These are phyloP conservation scores for Apiotrichum gracile DNA, from an alignment of 1,284 basidiomycete species.

Conservation along the genomic window DNA sequence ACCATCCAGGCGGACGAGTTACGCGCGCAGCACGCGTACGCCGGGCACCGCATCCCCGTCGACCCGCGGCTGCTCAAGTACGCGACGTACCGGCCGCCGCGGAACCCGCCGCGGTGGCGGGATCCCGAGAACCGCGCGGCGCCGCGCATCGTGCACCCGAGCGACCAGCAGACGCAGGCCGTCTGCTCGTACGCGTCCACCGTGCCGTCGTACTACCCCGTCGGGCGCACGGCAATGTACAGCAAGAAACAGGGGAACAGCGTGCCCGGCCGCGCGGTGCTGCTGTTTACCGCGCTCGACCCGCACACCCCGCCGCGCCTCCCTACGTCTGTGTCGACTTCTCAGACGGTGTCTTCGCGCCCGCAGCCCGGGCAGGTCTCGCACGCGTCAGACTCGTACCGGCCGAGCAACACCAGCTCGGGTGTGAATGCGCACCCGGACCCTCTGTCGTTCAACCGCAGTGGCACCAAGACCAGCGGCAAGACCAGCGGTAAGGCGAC, in stretches of 20 bases:
- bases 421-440: background rate
- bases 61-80: background rate
- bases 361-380: no score
- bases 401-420: background rate
- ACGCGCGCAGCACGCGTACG: background rate
- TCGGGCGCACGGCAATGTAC: background rate
- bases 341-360: no score
- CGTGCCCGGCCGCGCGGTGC: background rate
- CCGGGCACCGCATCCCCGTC: background rate
- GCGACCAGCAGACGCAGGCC: background rate
- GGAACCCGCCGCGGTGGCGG: background rate
- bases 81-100: background rate
- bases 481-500: no score
- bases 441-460: background rate
- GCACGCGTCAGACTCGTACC: background rate
- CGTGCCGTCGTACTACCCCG: background rate
- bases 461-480: background rate
- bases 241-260: background rate
- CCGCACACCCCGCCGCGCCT: background rate
- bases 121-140: background rate
- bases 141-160: constrained; percentile 1
- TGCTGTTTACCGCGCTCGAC: background rate
- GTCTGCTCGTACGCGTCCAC: background rate
- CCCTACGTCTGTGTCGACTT: background rate
- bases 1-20: background rate